Base-by-base conservation (phyloP, 805 yeast species). In the Candida michaelii region DNA sequence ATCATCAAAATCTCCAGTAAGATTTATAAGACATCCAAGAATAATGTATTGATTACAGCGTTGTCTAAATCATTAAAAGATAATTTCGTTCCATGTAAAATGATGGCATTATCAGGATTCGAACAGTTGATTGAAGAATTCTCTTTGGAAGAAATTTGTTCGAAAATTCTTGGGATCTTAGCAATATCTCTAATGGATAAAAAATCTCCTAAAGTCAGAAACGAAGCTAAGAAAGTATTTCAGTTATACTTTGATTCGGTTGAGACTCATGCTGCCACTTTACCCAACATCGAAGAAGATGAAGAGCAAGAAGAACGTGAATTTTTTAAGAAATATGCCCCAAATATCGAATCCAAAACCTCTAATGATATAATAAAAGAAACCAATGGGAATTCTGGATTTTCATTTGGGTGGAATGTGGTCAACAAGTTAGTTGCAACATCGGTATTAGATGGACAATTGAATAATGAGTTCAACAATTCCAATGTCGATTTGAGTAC, bases 41-140 rank as follows among this genome's bases (percentile, higher is more conserved):
- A 87, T 8, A 82, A 80, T 16, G 96, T 93, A 2, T 66, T 93
- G 36, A 81, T 89, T 2, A 89, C 97, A 1, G 98, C 97, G 0
- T 84, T 86, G 52, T 77, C 87, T 2, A 83, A 89, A 53, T 85
- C 95, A 0, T 70, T 91, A 35, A 82, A 82, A 53, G 99, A 91
- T 60, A 76, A 90, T 0, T 81, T 80, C 54, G 73, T 82, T 2
- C 89, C 85, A 6, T 80, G 95, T 11, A 76, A 93, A 49, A 60
- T 82, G 55, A 85, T 84, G 3, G 89, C 97, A 0, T 67, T 93
- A 19, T 66, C 80, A 46, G 95, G 96, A 0, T 77, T 91, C 47
- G 79, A 77, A 31, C 69, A 73, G 11, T 76, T 85, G 12, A 66
- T 83, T 17, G 83, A 81, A 5, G 77, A 73, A 32, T 89, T 90